Evolutionary conservation across 257 asterid species (phyloP).

Genomic region (Catharanthus roseus): DNA sequence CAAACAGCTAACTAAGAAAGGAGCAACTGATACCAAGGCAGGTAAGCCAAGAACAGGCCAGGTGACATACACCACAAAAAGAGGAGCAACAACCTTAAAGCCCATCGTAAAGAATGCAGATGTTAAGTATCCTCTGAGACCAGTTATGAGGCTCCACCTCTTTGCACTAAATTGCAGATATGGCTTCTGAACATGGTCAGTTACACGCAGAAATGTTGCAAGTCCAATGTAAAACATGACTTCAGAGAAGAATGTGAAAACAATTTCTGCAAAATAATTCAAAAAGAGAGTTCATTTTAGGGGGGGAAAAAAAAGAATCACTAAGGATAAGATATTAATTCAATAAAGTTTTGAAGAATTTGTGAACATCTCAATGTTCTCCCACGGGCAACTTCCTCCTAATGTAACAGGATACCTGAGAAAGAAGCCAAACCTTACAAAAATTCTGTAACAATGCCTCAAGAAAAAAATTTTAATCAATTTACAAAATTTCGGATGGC

Average conservation of each 20-base stretch:
- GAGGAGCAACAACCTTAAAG: slow-evolving; percentile 64
- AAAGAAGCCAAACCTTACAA: neutral
- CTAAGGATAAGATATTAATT: neutral
- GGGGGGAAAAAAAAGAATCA: too few relatives aligned
- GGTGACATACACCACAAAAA: slow-evolving; percentile 58
- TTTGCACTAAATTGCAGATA: slow-evolving; percentile 78
- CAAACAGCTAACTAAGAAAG: slow-evolving; percentile 58
- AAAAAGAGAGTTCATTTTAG: slow-evolving; percentile 10
- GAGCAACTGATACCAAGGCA: slow-evolving; percentile 68
- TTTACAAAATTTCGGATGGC: neutral
- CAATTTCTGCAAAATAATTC: slow-evolving; percentile 56
- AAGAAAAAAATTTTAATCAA: neutral
- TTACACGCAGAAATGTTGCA: slow-evolving; percentile 50
- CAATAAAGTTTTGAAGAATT: neutral
- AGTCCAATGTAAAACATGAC: slow-evolving; percentile 67
- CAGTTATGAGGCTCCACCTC: slow-evolving; percentile 95
- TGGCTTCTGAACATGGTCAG: slow-evolving; percentile 73
- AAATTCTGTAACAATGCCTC: neutral
- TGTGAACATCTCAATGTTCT: neutral
- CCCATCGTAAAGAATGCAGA: slow-evolving; percentile 66
- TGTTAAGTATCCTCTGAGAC: slow-evolving; percentile 67
- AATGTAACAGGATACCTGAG: neutral
- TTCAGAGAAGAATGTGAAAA: slow-evolving; percentile 53
- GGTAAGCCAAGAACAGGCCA: slow-evolving; percentile 75
- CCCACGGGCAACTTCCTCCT: neutral